Percentiles rank a stretch among this genome's conserved stretches.
Conservation (phyloP, 768 basidiomycete genomes). For the Lyophyllum semitale region DNA sequence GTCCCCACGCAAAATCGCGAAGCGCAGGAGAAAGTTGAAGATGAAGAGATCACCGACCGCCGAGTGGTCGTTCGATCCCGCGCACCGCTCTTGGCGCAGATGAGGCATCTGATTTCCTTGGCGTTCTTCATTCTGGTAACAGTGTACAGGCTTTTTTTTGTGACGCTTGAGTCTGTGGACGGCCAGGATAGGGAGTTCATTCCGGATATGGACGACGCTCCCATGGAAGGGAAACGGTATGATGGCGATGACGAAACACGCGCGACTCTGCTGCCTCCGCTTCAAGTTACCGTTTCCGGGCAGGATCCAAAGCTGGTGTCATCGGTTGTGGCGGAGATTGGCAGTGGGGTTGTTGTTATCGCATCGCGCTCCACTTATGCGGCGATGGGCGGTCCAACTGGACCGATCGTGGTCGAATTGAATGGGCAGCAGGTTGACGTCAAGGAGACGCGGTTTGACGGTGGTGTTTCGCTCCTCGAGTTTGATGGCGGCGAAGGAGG, state of each 20-base stretch:
- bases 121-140: neutral
- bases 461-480: constrained; percentile 20
- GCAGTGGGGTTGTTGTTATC: constrained; percentile 13
- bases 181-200: neutral
- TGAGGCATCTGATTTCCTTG: neutral
- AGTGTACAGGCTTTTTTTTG: constrained; percentile 11
- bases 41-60: neutral
- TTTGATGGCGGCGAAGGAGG: constrained; percentile 22
- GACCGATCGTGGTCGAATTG: constrained; percentile 22
- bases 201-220: neutral
- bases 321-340: constrained; percentile 19
- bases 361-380: constrained; percentile 14
- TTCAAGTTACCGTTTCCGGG: neutral
- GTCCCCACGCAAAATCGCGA: neutral
- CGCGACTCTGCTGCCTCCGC: neutral
- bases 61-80: neutral
- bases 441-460: constrained; percentile 17
- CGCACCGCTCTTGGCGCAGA: neutral
- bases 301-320: neutral
- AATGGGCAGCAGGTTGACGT: constrained; percentile 25
- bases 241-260: neutral
- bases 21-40: neutral
- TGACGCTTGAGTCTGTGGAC: neutral
- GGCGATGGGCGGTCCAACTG: neutral
- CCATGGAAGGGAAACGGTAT: neutral